These are phyloP conservation scores for Termitomyces sp. DNA, from an alignment of 768 basidiomycete species.

Conservation along the genomic window DNA sequence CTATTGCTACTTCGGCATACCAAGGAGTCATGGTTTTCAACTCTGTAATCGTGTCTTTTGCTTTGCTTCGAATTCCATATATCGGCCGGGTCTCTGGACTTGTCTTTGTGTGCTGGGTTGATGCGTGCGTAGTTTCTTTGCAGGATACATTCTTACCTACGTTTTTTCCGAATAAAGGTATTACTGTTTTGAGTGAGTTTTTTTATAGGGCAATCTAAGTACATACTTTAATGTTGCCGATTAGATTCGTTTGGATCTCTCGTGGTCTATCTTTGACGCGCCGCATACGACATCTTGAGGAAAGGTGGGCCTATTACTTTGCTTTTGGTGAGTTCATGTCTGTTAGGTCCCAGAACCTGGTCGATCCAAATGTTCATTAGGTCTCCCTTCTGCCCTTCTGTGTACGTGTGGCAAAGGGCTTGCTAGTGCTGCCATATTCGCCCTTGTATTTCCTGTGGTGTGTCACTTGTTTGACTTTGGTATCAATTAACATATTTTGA, in stretches of 20 bases:
- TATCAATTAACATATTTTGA: background rate
- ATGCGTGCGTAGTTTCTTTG: conserved; percentile 57
- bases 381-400: conserved; percentile 64
- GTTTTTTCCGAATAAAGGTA: conserved; percentile 43
- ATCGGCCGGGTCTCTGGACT: conserved; percentile 60
- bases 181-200: conserved; percentile 81
- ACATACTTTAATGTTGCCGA: conserved; percentile 9
- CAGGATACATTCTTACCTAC: background rate
- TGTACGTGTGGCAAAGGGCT: conserved; percentile 72
- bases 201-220: background rate
- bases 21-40: conserved; percentile 78
- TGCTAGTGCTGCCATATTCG: conserved; percentile 80
- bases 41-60: conserved; percentile 64
- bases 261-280: conserved; percentile 64
- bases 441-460: conserved; percentile 76
- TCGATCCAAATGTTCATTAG: conserved; percentile 25
- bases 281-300: conserved; percentile 72
- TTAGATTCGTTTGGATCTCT: conserved; percentile 75
- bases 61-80: conserved; percentile 57
- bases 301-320: conserved; percentile 86
- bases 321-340: conserved; percentile 56
- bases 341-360: background rate
- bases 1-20: conserved; percentile 78
- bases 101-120: conserved; percentile 79
- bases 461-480: conserved; percentile 19